Evolutionary conservation across 768 basidiomycete species (phyloP), one percentile per base, ranked within the genome.

Genomic region (Erythrobasidium yunnanense): DNA sequence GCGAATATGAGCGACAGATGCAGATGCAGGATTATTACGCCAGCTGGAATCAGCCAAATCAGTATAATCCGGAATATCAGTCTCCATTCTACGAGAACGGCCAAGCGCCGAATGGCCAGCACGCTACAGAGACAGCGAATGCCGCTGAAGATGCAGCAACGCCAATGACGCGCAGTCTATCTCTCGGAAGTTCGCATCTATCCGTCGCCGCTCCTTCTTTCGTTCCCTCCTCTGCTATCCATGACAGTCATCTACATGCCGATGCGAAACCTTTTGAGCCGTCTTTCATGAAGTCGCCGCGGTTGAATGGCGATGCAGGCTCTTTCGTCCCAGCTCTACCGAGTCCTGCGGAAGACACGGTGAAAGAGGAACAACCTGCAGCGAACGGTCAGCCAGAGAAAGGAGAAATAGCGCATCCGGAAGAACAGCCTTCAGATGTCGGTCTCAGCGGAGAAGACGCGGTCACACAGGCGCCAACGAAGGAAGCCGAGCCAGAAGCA

Each of bases 181-280:
- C 45, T 46, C 18, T 30, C 32, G 52, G 27, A 20, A 47, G 46
- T 7, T 63, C 52, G 47, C 60, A 63, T 35, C 42, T 63, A 25
- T 38, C 32, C 33, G 20, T 49, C 25, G 60, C 32, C 52, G 60
- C 49, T n/a, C 47, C 60, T 15, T 25, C 29, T 30, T 63, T 42
- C n/a, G n/a, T n/a, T 11, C 38, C 38, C n/a, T 42, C 38, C 38
- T 42, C n/a, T n/a, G 38, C n/a, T n/a, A n/a, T 60, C 38, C 34
- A 60, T 29, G 38, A 34, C 30, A 42, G 57, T 22, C 33, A 30
- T 32, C 35, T 60, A 27, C 34, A 42, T 27, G 15, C 42, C 5
- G 57, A 47, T 23, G 57, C 57, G 23, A 33, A 60, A 46, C 38
- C 42, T 18, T 60, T 60, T 20, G 23, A 45, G 47, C 57, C 57